These are phyloP conservation scores for Saccharomycopsis synnaedendra DNA, from an alignment of 805 yeast genomes.

Conservation along the genomic window DNA sequence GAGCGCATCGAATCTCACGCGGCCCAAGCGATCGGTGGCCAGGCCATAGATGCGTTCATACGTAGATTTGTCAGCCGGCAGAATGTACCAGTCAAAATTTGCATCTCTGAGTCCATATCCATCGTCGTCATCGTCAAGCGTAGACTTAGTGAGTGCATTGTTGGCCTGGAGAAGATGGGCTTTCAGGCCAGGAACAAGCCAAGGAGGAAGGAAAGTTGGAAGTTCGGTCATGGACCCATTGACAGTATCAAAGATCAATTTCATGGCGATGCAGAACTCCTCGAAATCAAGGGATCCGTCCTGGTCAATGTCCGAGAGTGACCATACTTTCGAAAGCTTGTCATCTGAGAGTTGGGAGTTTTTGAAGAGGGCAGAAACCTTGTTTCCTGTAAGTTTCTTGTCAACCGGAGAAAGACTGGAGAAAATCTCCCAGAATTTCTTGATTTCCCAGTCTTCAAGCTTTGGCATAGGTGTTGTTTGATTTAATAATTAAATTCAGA, in stretches of 20 bases:
- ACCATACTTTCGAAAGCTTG: constrained; percentile 82
- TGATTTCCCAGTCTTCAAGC: constrained; percentile 89
- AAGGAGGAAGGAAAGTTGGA: constrained; percentile 71
- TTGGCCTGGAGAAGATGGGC: constrained; percentile 80
- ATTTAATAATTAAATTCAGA: not conserved
- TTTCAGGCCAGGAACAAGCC: constrained; percentile 89
- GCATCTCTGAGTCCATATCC: constrained; percentile 50
- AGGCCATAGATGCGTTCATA: constrained; percentile 72
- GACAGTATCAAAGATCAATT: constrained; percentile 83
- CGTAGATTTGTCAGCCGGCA: constrained; percentile 71
- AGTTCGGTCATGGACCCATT: constrained; percentile 53
- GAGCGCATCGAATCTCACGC: constrained; percentile 65
- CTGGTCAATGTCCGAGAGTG: constrained; percentile 80
- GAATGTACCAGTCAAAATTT: constrained; percentile 92
- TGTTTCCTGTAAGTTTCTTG: constrained; percentile 74
- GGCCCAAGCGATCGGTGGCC: constrained; percentile 68
- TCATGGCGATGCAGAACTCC: constrained; percentile 96
- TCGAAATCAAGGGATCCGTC: constrained; percentile 93
- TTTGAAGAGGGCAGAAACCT: constrained; percentile 75
- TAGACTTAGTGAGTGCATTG: constrained; percentile 30
- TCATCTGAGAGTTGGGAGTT: constrained; percentile 75
- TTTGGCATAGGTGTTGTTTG: constrained; percentile 23
- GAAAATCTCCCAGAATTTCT: constrained; percentile 97
- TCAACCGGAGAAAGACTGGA: constrained; percentile 75
- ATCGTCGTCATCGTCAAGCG: constrained; percentile 46